These are phyloP conservation scores for Raffaelea albimanens DNA, from an alignment of 2,329 filamentous ascomycete species.

Conservation along the genomic window DNA sequence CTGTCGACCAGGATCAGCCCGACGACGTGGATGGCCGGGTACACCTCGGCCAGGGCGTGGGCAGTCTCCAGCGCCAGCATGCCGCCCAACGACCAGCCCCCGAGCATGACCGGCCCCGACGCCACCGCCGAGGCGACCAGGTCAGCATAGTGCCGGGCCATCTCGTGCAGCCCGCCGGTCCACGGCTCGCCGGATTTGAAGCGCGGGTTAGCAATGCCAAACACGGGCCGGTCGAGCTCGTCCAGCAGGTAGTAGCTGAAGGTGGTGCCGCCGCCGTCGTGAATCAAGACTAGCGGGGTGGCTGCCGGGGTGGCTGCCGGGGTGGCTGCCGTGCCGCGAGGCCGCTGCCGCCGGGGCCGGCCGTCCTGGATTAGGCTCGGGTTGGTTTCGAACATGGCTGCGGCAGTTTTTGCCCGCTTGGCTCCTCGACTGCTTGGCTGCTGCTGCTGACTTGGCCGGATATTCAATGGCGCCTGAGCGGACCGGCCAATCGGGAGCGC, in stretches of 20 bases:
- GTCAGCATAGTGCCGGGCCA: slow-evolving; percentile 39
- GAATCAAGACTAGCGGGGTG: slow-evolving; percentile 45
- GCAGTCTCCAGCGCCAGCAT: slow-evolving; percentile 41
- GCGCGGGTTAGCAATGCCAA: slow-evolving; percentile 45
- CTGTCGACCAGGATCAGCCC: slow-evolving; percentile 47
- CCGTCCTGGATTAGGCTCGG: slow-evolving; percentile 14
- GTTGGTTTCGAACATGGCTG: slow-evolving; percentile 14
- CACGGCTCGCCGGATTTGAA: slow-evolving; percentile 37
- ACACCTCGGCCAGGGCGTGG: slow-evolving; percentile 24
- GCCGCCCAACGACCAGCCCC: slow-evolving; percentile 48
- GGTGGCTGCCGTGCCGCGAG: slow-evolving; percentile 6
- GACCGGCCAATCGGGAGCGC: too few relatives aligned
- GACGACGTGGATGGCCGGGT: slow-evolving; percentile 25
- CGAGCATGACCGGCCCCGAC: slow-evolving; percentile 34
- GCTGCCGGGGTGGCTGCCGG: neutral
- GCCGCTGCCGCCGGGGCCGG: slow-evolving; percentile 1
- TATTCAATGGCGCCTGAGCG: too few relatives aligned
- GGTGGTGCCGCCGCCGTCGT: slow-evolving; percentile 52
- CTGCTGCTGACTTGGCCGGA: too few relatives aligned
- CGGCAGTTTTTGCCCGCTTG: neutral
- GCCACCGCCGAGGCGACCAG: slow-evolving; percentile 32
- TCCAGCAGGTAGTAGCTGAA: slow-evolving; percentile 48
- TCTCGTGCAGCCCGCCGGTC: slow-evolving; percentile 42
- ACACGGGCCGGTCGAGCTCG: slow-evolving; percentile 36
- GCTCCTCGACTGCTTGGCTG: too few relatives aligned